phyloP scores from a whole-genome alignment of 306 rosid species.

The Sesbania bispinosa region DNA sequence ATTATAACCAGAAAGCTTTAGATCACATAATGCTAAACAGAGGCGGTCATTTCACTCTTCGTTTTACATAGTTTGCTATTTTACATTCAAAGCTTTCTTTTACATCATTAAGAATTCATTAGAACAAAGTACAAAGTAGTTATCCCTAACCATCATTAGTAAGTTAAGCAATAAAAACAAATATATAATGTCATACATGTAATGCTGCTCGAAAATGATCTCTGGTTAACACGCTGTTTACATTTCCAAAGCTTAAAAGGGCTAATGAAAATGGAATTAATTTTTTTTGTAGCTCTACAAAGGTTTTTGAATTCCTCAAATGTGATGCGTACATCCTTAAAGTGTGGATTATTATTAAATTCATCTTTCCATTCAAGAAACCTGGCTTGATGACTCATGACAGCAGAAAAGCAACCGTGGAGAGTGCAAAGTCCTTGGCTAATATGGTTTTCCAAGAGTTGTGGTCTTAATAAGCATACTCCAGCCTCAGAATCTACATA shows the following conservation, averaged over 20 bases:
- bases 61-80: no score
- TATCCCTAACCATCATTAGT: background rate
- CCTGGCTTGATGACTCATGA: conserved; percentile 47
- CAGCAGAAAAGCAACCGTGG: conserved; percentile 94
- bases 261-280: conserved; percentile 77
- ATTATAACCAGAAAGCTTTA: background rate
- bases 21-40: background rate
- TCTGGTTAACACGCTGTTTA: conserved; percentile 60
- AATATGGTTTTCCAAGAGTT: conserved; percentile 58
- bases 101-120: no score
- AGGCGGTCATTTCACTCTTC: no score
- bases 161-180: conserved; percentile 12
- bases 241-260: conserved; percentile 77
- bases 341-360: conserved; percentile 40
- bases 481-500: conserved; percentile 67
- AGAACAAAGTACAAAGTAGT: no score
- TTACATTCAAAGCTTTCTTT: no score
- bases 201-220: conserved; percentile 89
- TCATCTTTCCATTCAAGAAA: conserved; percentile 63
- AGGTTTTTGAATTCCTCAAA: conserved; percentile 77
- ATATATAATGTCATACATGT: conserved; percentile 44
- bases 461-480: conserved; percentile 87
- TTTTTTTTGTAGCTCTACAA: conserved; percentile 66
- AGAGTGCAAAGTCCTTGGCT: conserved; percentile 84
- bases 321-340: conserved; percentile 53